Conservation (phyloP, 2,329 filamentous ascomycete species). For the Neoscytalidium dimidiatum region DNA sequence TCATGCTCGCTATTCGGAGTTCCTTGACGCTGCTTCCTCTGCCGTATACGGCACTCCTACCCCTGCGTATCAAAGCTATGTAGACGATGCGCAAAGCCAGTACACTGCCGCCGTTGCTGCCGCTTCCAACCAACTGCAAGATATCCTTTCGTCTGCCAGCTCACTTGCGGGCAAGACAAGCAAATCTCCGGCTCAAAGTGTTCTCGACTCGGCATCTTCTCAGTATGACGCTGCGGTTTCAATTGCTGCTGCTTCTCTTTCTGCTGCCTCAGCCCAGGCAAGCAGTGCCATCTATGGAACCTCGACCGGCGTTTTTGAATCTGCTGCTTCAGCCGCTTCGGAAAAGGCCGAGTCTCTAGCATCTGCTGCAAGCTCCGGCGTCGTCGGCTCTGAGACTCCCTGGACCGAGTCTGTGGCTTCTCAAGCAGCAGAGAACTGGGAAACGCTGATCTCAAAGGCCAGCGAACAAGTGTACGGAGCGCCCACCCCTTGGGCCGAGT, state of each 20-base stretch:
- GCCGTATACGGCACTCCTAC: constrained; percentile 68
- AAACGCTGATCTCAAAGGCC: constrained; percentile 63
- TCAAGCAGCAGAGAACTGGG: constrained; percentile 64
- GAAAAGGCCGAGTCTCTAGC: constrained; percentile 49
- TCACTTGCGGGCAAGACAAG: constrained; percentile 37
- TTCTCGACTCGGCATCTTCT: constrained; percentile 47
- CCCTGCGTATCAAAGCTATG: constrained; percentile 49
- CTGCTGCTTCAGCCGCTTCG: constrained; percentile 47
- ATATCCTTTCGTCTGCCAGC: constrained; percentile 40
- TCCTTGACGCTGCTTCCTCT: constrained; percentile 70
- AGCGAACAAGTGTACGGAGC: constrained; percentile 71
- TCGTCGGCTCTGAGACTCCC: constrained; percentile 25
- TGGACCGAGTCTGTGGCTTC: constrained; percentile 32
- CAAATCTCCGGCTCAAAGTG: constrained; percentile 38
- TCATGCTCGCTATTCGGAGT: constrained; percentile 76
- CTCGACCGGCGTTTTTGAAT: constrained; percentile 36
- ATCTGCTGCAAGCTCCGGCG: constrained; percentile 19
- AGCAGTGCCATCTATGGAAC: constrained; percentile 50
- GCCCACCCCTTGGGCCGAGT: constrained; percentile 54
- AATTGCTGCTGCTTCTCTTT: constrained; percentile 45
- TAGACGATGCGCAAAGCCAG: constrained; percentile 27
- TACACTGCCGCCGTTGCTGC: constrained; percentile 36
- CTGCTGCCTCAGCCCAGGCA: constrained; percentile 42
- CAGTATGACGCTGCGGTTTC: constrained; percentile 47
- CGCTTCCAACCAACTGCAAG: constrained; percentile 33